phyloP scores from a whole-genome alignment of 768 basidiomycete genomes.

The Glaciozyma antarctica region DNA sequence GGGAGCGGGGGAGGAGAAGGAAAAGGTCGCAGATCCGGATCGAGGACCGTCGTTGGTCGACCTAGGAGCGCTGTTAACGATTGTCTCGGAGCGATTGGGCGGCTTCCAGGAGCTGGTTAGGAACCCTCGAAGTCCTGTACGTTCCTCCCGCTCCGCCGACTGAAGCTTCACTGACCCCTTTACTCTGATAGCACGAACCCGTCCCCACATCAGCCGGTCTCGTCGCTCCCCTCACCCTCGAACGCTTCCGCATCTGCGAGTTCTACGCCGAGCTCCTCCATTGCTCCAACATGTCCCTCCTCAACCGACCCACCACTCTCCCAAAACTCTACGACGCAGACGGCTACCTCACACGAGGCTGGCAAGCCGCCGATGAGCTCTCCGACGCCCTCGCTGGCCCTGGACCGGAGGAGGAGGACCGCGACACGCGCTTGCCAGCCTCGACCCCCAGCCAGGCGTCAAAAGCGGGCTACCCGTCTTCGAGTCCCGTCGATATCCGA shows the following conservation, averaged over 20 bases:
- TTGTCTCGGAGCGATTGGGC: slow-evolving; percentile 59
- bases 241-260: slow-evolving; percentile 92
- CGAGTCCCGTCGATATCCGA: neutral
- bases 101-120: slow-evolving; percentile 61
- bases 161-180: neutral
- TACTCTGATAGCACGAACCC: slow-evolving; percentile 42
- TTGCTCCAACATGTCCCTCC: slow-evolving; percentile 93
- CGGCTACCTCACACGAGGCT: slow-evolving; percentile 78
- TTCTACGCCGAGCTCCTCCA: slow-evolving; percentile 93
- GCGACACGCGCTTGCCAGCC: neutral
- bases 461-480: neutral
- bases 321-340: slow-evolving; percentile 58
- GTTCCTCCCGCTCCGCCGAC: slow-evolving; percentile 35
- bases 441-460: slow-evolving; percentile 3
- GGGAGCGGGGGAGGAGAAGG: slow-evolving; percentile 42
- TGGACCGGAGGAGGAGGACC: neutral
- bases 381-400: slow-evolving; percentile 62
- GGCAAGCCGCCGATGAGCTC: slow-evolving; percentile 67
- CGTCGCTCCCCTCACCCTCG: slow-evolving; percentile 75
- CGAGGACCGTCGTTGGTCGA: slow-evolving; percentile 55
- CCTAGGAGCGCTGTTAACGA: slow-evolving; percentile 67
- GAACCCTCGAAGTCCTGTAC: slow-evolving; percentile 66
- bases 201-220: slow-evolving; percentile 64
- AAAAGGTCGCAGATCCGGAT: slow-evolving; percentile 36
- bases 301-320: slow-evolving; percentile 62